Conservation (phyloP, 129 eudicot genomes). For the Kitagawia praeruptora region DNA sequence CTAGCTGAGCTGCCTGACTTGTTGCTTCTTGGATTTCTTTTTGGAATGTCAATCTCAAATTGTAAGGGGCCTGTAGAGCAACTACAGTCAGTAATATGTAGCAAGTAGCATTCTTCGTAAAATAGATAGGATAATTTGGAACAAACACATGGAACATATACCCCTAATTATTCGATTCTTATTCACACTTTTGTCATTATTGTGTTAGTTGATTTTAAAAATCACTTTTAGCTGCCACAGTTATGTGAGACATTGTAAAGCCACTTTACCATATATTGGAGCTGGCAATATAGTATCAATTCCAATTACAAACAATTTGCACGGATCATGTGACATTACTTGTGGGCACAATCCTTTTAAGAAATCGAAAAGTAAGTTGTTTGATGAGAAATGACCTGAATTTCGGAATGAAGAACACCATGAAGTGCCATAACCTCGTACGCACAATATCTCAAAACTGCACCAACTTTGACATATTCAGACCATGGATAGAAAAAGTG, state of each 20-base stretch:
- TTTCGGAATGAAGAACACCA: slow-evolving; percentile 80
- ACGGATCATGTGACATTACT: neutral
- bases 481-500: slow-evolving; percentile 70
- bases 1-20: slow-evolving; percentile 47
- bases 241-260: neutral
- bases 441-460: slow-evolving; percentile 62
- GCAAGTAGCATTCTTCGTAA: neutral
- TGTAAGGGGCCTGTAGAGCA: slow-evolving; percentile 49
- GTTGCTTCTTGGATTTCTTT: slow-evolving; percentile 58
- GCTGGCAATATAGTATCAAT: slow-evolving; percentile 8
- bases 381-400: slow-evolving; percentile 40
- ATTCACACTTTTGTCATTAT: neutral
- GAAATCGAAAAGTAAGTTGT: neutral
- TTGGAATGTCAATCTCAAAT: slow-evolving; percentile 38
- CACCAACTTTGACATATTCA: slow-evolving; percentile 69
- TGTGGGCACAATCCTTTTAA: neutral
- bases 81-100: neutral
- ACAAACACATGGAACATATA: neutral
- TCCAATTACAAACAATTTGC: neutral
- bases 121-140: neutral
- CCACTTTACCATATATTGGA: slow-evolving; percentile 5
- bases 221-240: neutral
- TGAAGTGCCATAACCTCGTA: slow-evolving; percentile 83
- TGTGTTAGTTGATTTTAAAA: neutral
- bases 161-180: slow-evolving; percentile 9